Percentiles rank a stretch among this genome's conserved stretches.
Conservation (phyloP, 2,329 filamentous ascomycete genomes). For the Cordyceps pruinosa region DNA sequence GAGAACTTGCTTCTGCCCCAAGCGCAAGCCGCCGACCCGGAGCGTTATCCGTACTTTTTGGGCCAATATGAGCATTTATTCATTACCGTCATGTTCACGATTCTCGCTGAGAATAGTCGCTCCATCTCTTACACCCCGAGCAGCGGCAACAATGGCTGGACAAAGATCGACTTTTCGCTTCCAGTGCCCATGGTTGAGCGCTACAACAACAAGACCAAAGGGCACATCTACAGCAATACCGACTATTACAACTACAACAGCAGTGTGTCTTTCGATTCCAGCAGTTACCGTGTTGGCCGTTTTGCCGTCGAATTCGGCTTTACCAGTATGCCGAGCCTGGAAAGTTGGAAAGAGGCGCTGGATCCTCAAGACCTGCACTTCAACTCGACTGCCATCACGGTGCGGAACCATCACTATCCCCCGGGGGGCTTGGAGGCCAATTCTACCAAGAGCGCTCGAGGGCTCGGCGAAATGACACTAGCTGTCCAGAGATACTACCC, state of each 20-base stretch:
- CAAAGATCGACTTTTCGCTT: slow-evolving; percentile 6
- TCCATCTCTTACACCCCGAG: slow-evolving; percentile 8
- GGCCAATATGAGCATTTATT: slow-evolving; percentile 9
- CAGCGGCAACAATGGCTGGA: slow-evolving; percentile 11
- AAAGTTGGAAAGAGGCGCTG: slow-evolving; percentile 6
- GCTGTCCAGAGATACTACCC: slow-evolving; percentile 52
- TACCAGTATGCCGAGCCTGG: slow-evolving; percentile 9
- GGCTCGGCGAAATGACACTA: slow-evolving; percentile 52
- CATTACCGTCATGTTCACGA: slow-evolving; percentile 4
- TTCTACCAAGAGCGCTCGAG: slow-evolving; percentile 17
- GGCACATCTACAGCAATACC: slow-evolving; percentile 4
- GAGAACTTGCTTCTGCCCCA: slow-evolving; percentile 45
- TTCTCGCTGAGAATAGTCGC: slow-evolving; percentile 5
- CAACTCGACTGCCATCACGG: not conserved
- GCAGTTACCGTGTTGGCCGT: not conserved
- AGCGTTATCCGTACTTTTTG: not conserved
- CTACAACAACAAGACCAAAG: slow-evolving; percentile 10
- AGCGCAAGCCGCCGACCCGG: not conserved
- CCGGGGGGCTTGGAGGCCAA: not conserved
- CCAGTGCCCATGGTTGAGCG: slow-evolving; percentile 11
- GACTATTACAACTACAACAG: slow-evolving; percentile 11
- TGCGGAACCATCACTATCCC: slow-evolving; percentile 46
- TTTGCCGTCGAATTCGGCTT: slow-evolving; percentile 10
- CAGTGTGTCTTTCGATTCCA: not conserved
- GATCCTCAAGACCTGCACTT: slow-evolving; percentile 9